Evolutionary conservation across 371 early-diverging fungal genomes (phyloP), one percentile per base, ranked within the genome.

Genomic region (Mortierella sp.): DNA sequence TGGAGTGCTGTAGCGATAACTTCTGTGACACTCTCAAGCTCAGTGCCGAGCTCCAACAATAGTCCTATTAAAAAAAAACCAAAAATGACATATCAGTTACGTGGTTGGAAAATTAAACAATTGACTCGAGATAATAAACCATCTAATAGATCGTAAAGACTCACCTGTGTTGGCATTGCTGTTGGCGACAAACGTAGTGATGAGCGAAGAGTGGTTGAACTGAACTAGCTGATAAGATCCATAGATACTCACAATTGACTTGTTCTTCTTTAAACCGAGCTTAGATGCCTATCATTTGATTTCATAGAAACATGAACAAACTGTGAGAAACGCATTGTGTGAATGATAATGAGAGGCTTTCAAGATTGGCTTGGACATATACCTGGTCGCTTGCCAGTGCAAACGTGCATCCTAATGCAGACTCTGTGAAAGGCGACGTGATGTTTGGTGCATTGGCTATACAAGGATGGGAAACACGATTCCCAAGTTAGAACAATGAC

Each of bases 191-290:
- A 91, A 73, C 0, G 89, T 89, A 53, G 89, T 87, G 22, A 89
- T 85, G 22, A 91, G 81, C 22, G 91, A 89, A 29, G 83, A 61
- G 47, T 87, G 86, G 57, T 89, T 88, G 66, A 88, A 81, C 67
- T 91, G 91, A 29, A 91, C 86, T 9, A 91, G 68, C 73, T 91
- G 91, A 78, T 88, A 88, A 29, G 85, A 57, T 49, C 84, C 88
- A 70, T 85, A 91, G 15, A 88, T 77, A 57, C 88, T 87, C 5
- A 91, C 85, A 32, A 91, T 89, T 47, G 85, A 86, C 72, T 87
- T 86, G 73, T 91, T 90, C 63, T 84, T 86, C 65, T 85, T 84
- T 72, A 91, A 72, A 37, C 91, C 91, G 19, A 91, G 85, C 69
- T 90, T 91, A 22, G 89, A 89, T 12, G 89, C 91, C 89, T 90